Evolutionary conservation across 108 stramenopile species (phyloP).

Genomic region (Chaetoceros tenuissimus): DNA sequence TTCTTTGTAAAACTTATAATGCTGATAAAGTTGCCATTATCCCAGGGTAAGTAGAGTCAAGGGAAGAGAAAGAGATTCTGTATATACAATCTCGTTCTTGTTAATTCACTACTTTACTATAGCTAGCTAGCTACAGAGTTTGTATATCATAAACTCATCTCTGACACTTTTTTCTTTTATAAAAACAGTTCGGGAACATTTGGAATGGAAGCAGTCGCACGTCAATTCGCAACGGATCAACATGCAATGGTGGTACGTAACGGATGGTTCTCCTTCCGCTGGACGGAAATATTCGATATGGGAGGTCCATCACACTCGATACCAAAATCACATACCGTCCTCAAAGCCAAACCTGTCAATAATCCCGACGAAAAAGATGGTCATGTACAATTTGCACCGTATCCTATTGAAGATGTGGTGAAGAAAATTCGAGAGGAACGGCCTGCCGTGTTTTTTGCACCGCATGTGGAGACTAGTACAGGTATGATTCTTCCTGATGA

Average conservation of each 20-base stretch:
- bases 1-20: constrained; percentile 81
- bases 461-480: constrained; percentile 89
- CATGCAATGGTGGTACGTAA: constrained; percentile 90
- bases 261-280: constrained; percentile 88
- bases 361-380: constrained; percentile 16
- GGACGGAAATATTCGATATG: constrained; percentile 93
- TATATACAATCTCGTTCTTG: neutral
- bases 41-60: constrained; percentile 61
- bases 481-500: constrained; percentile 89
- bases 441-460: constrained; percentile 80
- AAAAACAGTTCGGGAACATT: constrained; percentile 74
- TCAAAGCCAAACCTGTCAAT: constrained; percentile 63
- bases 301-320: constrained; percentile 43
- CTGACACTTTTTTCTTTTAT: constrained; percentile 4
- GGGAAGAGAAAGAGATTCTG: neutral
- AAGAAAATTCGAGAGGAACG: constrained; percentile 64
- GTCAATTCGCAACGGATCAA: constrained; percentile 86
- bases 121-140: neutral
- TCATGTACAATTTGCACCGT: constrained; percentile 67
- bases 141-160: too few relatives aligned
- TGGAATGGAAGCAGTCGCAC: constrained; percentile 87
- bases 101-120: neutral
- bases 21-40: constrained; percentile 86
- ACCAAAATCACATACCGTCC: constrained; percentile 69
- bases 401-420: constrained; percentile 82